Evolutionary conservation across 495 filamentous ascomycete genomes (phyloP), one percentile per base, ranked within the genome.

Genomic region (Pyrenopolyporus hunteri): DNA sequence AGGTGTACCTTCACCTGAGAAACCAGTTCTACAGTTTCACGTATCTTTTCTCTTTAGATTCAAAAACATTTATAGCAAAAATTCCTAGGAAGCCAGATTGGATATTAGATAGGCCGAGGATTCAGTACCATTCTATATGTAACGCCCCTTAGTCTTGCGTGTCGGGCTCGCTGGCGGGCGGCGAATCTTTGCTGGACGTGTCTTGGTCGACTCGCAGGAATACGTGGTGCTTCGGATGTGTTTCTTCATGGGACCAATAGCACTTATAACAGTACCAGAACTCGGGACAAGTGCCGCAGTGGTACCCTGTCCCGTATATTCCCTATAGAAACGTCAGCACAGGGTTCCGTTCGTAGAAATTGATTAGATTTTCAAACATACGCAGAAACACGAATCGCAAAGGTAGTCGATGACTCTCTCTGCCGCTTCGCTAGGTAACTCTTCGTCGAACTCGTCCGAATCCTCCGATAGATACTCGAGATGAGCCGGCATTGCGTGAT

Each of bases 221-320:
- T 4, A 48, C 23, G 32, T 57, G 53, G 10, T 32, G 29, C 14
- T 57, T 48, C 9, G 53, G 53, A 17, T 57, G 53, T 23, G 43
- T 48, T 6, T 57, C 53, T 13, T 48, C 43, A 4, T 6, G 19
- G 25, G 13, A 7, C 53, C 53, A 48, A 11, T 57, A 47, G 19
- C 53, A 57, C 39, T 57, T 57, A 16, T 48, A 57, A 25, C 53
- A 57, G 43, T 48, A 22, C 53, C 53, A 57, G 22, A 39, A 57
- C 39, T 48, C 22, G 5, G 53, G 32, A 11, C 53, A 57, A 4
- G 32, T 29, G 0, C 33, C 22, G 14, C 53, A 57, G 32, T 23
- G 42, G 7, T 57, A 47, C 2, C 43, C 53, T 6, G 43, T 47
- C 4, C 53, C 53, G 11, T 32, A 40, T 31, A 57, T 42, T 8